Evolutionary conservation across 2,329 filamentous ascomycete species (phyloP), one percentile per base, ranked within the genome.

Genomic region (Teratosphaeria nubilosa): DNA sequence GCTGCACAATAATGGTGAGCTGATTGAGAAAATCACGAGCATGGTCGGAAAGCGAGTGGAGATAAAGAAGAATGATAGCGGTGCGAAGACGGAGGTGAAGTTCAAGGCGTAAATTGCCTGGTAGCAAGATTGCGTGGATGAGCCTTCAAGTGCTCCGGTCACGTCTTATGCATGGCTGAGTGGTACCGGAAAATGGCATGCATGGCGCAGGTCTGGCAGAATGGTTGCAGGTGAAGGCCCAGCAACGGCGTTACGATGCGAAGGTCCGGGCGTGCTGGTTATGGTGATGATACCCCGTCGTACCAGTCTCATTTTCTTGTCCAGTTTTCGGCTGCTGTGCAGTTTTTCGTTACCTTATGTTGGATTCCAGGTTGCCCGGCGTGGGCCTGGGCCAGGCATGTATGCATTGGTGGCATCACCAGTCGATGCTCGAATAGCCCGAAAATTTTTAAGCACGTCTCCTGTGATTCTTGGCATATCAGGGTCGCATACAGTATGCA

Each of bases 11-110:
- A 73, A 77, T 30, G 85, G 86, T 62, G 82, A 82, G 58, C 77
- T 97, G 61, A 80, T 84, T 7, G 81, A 82, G 58, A 94, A 85
- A 72, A 80, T 97, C 62, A 84, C 83, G 71, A 80, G 81, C 27
- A 78, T 95, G 70, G 91, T 85, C 30, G 88, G 86, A 25, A 89
- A 87, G 70, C 81, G 84, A 60, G 72, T 87, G 55, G n/a, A 30
- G 25, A 55, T 59, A 14, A 57, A 59, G 58, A 54, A 54, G 32
- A 60, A 58, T 20, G 55, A 54, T 20, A 14, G 48, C 14, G 52
- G 52, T 11, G 54, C n/a, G 22, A 63, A 58, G 54, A 58, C 58
- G 20, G 59, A 62, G 51, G 56, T 66, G 25, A 65, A 60, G 37
- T 65, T 62, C 48, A 64, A 48, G 20, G 20, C 41, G 20, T 48